Conservation (phyloP, 2,329 filamentous ascomycete genomes). For the Epichloe elymi region DNA sequence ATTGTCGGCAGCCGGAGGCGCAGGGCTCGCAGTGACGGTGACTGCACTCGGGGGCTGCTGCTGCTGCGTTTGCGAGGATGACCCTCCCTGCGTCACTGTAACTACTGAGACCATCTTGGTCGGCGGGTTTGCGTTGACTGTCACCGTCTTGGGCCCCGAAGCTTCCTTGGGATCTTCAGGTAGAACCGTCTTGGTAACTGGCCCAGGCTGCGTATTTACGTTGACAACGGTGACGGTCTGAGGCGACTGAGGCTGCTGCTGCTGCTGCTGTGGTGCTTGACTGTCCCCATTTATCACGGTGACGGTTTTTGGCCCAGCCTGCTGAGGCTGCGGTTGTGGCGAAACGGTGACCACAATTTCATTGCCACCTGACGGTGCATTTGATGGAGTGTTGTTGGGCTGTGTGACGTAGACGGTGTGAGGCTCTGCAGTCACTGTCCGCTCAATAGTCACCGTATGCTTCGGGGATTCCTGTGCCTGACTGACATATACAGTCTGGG, state of each 20-base stretch:
- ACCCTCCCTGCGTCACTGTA: slow-evolving; percentile 1
- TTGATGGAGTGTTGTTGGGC: not conserved
- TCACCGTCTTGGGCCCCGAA: slow-evolving; percentile 10
- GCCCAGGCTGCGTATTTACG: not conserved
- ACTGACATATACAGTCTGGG: slow-evolving; percentile 16
- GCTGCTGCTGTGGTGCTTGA: not conserved
- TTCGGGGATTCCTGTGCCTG: slow-evolving; percentile 7
- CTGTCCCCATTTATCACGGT: slow-evolving; percentile 2
- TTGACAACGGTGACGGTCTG: slow-evolving; percentile 5
- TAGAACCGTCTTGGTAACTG: slow-evolving; percentile 13
- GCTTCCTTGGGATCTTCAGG: slow-evolving; percentile 4
- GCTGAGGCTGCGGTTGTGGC: slow-evolving; percentile 1
- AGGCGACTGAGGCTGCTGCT: slow-evolving; percentile 1
- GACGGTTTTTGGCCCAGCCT: slow-evolving; percentile 1
- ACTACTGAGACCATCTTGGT: slow-evolving; percentile 10
- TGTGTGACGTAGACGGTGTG: slow-evolving; percentile 8
- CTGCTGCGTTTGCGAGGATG: not conserved
- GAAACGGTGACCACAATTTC: slow-evolving; percentile 7
- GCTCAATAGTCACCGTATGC: slow-evolving; percentile 8
- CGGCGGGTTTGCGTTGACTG: slow-evolving; percentile 9
- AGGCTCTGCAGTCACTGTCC: slow-evolving; percentile 11
- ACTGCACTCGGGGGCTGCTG: not conserved
- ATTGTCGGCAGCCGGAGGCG: not conserved
- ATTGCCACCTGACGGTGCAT: not conserved
- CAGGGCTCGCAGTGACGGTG: not conserved